Evolutionary conservation across 495 filamentous ascomycete species (phyloP).

Genomic region (Aspergillus avenaceus): DNA sequence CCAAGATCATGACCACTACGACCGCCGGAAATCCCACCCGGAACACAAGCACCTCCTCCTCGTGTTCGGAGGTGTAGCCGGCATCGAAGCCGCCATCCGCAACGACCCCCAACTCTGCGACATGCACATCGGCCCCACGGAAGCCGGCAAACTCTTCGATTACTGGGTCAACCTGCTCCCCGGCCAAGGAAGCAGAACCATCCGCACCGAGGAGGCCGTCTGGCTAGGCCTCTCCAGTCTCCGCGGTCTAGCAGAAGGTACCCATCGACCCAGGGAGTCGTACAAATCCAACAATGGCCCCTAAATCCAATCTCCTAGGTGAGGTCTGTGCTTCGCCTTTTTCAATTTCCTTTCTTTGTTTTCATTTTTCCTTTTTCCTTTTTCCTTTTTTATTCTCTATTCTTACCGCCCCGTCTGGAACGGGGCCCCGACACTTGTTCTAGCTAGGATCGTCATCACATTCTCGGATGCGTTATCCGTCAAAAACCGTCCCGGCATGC

Average conservation of each 20-base stretch:
- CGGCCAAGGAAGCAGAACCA: conserved; percentile 70
- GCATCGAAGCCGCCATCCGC: conserved; percentile 64
- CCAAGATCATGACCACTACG: neutral
- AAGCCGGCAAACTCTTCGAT: conserved; percentile 66
- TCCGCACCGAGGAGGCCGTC: conserved; percentile 74
- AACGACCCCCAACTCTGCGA: conserved; percentile 57
- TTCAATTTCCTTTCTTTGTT: neutral
- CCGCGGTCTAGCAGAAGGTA: conserved; percentile 40
- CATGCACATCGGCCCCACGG: conserved; percentile 49
- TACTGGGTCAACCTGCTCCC: conserved; percentile 72
- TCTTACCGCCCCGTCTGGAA: neutral
- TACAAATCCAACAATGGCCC: neutral
- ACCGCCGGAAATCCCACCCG: conserved; percentile 12
- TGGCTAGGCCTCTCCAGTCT: conserved; percentile 63
- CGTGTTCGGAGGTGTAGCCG: conserved; percentile 68
- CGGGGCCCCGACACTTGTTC: too few relatives aligned
- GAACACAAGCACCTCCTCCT: conserved; percentile 64
- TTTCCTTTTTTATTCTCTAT: neutral
- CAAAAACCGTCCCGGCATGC: too few relatives aligned
- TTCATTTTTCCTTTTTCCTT: neutral
- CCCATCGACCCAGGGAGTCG: conserved; percentile 3
- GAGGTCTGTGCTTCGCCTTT: neutral
- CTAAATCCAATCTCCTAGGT: neutral
- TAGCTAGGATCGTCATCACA: too few relatives aligned
- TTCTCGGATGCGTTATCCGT: too few relatives aligned